Evolutionary conservation across 176 grass and related monocot genomes (phyloP), one percentile per base, ranked within the genome.

Genomic region (Eragrostis nindensis): DNA sequence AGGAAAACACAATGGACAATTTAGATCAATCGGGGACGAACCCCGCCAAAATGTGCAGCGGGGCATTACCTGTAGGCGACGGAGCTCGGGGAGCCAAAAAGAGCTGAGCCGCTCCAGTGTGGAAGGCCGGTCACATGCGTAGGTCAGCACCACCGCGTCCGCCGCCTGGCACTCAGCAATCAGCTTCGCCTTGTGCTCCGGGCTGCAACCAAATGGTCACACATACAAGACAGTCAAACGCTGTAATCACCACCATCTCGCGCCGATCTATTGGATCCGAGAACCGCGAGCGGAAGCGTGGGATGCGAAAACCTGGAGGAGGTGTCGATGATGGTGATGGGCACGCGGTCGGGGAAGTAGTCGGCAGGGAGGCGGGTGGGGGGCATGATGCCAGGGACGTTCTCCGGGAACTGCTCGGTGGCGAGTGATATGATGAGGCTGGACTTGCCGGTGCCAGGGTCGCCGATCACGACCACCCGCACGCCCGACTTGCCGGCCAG

Each of bases 81-180:
- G 87, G 67, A 99, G 90, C 85, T 99, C 97, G 4, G 97, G 97
- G 25, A 99, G 90, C 97, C 97, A 99, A 59, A 86, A 99, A 21
- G 90, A 60, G 71, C 93, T 93, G 65, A 99, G 90, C 70, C 91
- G 73, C 4, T 99, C 97, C 16, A 99, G 85, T 19, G 91, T 96
- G 79, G 91, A 41, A 12, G 91, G 93, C 41, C 89, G 80, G 77
- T 99, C 89, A 53, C 93, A 99, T 29, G 93, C 87, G 75, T 96
- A 96, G 11, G 97, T 99, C 53, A 99, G 87, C 84, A 99, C 91
- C 36, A 99, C 92, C 12, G 80, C 89, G 60, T 99, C 97, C 9
- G 97, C 93, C 7, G 87, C 80, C 77, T 93, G 93, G 87, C 97
- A 99, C 82, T 96, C 90, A 0, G 93, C 89, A 62, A 96, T 90